These are phyloP conservation scores for Trichoderma endophyticum DNA, from an alignment of 2,329 filamentous ascomycete species.

Conservation along the genomic window DNA sequence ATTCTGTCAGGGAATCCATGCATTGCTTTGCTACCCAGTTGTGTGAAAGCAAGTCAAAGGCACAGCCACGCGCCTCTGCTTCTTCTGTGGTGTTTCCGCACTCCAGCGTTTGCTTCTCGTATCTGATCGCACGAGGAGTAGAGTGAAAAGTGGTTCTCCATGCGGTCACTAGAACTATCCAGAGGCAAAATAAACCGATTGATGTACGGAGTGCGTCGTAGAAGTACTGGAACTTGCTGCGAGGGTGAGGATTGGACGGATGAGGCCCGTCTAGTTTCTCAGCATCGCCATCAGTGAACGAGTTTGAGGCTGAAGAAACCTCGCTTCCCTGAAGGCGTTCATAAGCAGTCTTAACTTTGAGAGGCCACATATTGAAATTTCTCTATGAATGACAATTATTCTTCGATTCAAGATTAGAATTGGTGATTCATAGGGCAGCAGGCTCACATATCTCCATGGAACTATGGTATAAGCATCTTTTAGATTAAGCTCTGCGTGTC, in stretches of 20 bases:
- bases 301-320: background rate
- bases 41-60: background rate
- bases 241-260: background rate
- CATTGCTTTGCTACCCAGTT: background rate
- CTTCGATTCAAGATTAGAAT: background rate
- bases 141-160: background rate
- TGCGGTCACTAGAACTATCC: background rate
- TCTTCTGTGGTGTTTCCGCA: background rate
- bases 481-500: background rate
- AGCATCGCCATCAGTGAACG: background rate
- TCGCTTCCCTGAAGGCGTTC: background rate
- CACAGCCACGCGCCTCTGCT: background rate
- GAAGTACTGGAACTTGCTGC: background rate
- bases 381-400: background rate
- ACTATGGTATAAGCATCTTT: background rate
- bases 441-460: background rate
- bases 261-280: background rate
- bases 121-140: background rate
- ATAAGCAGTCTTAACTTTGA: background rate
- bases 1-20: background rate
- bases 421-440: background rate
- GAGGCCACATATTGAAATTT: background rate
- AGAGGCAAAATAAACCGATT: background rate
- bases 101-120: background rate
- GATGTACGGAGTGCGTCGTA: background rate